phyloP scores from a whole-genome alignment of 208 protist genomes.

The Trypanosomatidae sp. region DNA sequence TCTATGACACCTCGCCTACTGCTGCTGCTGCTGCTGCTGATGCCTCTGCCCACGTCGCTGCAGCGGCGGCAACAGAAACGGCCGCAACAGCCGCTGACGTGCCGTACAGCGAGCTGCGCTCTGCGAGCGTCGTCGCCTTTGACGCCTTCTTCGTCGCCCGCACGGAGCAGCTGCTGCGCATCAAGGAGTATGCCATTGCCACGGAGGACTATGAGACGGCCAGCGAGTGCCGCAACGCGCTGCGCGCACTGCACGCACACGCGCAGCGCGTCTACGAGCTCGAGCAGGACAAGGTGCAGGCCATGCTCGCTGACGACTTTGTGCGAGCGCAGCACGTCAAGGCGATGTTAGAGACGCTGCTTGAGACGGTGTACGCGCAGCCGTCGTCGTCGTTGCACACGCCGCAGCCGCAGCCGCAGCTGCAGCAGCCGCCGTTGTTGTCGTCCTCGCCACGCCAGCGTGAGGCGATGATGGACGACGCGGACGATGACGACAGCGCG shows the following conservation, averaged over 20 bases:
- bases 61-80: neutral
- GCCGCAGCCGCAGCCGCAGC: neutral
- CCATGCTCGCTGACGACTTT: conserved; percentile 87
- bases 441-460: neutral
- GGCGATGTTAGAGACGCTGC: conserved; percentile 49
- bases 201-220: conserved; percentile 59
- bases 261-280: conserved; percentile 67
- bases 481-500: no score
- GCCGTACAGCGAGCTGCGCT: conserved; percentile 29
- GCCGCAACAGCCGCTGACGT: neutral
- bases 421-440: neutral
- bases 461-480: neutral
- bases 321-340: conserved; percentile 58
- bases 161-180: conserved; percentile 55
- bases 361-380: conserved; percentile 27
- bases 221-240: conserved; percentile 46
- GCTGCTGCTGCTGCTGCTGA: no score
- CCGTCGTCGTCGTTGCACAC: neutral
- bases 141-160: conserved; percentile 78
- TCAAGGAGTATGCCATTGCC: conserved; percentile 65
- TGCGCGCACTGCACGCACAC: conserved; percentile 41
- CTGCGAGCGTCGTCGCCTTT: conserved; percentile 70
- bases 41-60: no score
- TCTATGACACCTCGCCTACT: no score
- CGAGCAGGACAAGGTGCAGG: conserved; percentile 79